Base-by-base conservation (phyloP, 176 grass and related monocot genomes). In the Guadua angustifolia region DNA sequence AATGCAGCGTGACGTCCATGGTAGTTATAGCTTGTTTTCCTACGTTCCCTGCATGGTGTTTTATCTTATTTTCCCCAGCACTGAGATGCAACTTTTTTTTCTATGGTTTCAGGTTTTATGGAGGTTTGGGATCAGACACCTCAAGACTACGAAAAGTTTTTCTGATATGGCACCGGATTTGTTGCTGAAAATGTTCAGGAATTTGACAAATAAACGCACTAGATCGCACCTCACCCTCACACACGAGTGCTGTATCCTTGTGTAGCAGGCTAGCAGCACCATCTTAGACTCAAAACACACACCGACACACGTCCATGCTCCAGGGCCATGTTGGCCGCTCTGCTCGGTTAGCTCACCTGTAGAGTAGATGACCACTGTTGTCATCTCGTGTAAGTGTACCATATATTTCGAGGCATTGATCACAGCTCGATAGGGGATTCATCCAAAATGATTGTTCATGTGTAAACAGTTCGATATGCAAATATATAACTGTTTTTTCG, bases 111-210 rank as follows among this genome's bases (percentile, higher is more conserved):
- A 95, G 93, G 85, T 81, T 95, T 95, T 83, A 91, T 91, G 82
- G 92, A 85, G 66, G 83, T 90, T 75, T 92, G 93, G 88, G 90
- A 92, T 59, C 93, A 92, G 71, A 86, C 69, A 66, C 69, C 88
- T 67, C 88, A 66, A 16, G 90, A 95, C 33, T 95, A 92, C 4
- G 92, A 91, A 11, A 88, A 83, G 52, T 95, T 95, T 76, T 92
- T 95, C 80, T 92, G 80, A 88, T 69, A 4, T 19, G 67, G 24
- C 50, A 66, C 42, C 19, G 69, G 72, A 43, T 39, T 11, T 82
- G 73, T 64, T 66, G 66, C 77, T 81, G 71, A 84, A 73, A 73
- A 33, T 66, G 33, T 57, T 24, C 18, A 11, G 49, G 57, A 79
- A 61, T 46, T 73, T 15, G 46, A 58, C 47, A 24, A 62, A 79